Evolutionary conservation across 305 asterid species (phyloP), one percentile per base, ranked within the genome.

Genomic region (Salvia sclarea): DNA sequence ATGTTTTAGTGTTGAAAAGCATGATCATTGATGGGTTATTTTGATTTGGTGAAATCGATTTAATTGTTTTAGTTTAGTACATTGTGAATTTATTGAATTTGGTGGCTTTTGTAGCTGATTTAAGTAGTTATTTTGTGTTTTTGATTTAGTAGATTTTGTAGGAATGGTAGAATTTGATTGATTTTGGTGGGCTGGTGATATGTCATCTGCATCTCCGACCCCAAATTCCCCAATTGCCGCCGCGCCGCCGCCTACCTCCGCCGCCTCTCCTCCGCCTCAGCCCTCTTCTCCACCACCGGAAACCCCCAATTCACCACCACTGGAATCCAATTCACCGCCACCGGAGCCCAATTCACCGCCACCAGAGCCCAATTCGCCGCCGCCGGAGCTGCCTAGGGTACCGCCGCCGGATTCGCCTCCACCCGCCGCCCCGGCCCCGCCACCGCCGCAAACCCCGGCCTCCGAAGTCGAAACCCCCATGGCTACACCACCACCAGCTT

Each of bases 201-300:
- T 91, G 92, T 85, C 93, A 47, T 58, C 77, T 52, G 31, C 83
- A 71, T 85, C 96, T 83, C 92, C 93, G 61, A 75, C 95, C 68
- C 91, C 88, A 81, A 79, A 75, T 61, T 69, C 83, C n/a, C 77
- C 82, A 11, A 75, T 77, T 25, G 56, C 78, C 25, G 67, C 81
- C 53, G 47, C 73, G 33, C 83, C 91, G 35, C 75, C 70, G 3
- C 66, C 72, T 2, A 16, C 73, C 35, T 17, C 72, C 12, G 33
- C 8, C 55, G 7, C 75, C 8, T 63, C 75, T 10, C 28, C 81
- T 30, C 44, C 68, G 3, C 61, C 70, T 9, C 71, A 11, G n/a
- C 11, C 44, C 4, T 38, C 59, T 17, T 0, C 10, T 17, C 77
- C 77, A 1, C 67, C 74, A 33, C 74, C 66, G 1, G 21, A 28